Base-by-base conservation (phyloP, 1,284 basidiomycete species). In the Cronartium quercuum region DNA sequence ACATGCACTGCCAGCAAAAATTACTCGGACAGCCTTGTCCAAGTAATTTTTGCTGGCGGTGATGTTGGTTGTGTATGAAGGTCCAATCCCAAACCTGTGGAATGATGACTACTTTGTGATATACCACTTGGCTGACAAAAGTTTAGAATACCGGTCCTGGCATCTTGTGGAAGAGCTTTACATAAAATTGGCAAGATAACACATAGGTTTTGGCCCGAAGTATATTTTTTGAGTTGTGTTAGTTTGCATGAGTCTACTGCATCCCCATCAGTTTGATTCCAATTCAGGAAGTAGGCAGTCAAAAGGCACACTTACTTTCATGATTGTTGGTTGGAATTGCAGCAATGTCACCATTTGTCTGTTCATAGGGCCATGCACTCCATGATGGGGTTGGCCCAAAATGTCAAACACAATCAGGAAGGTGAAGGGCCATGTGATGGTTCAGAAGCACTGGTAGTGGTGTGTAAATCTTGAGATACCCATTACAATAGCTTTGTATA, bases 341-440 rank as follows among this genome's bases (percentile, higher is more conserved):
- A 15, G 60, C 60, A 21, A 62, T 21, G 6, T n/a, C 2, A 18
- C 60, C 60, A 62, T 62, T 62, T 35, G 37, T 18, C 18, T 51
- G 40, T 21, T 73, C 35, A 60, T 65, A 58, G 3, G 21, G 13
- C 69, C 69, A 73, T 12, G 69, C 69, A 55, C 47, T 73, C 69
- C 62, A 73, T 2, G 57, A 41, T 29, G 69, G 51, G 6, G 69
- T 51, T 6, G 69, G 69, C 1, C 62, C 69, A 13, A 73, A 38
- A 24, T 35, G 44, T 24, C 0, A 21, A 18, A 73, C 29, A 34
- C 62, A 66, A 15, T 64, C n/a, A 3, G 69, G 69, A 7, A 66
- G 62, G 24, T 73, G 69, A 5, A 66, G 47, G 7, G 69, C 69
- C 21, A 58, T 24, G 37, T 73, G 69, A 42, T 73, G 69, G 57